Base-by-base conservation (phyloP, 1,284 basidiomycete species). In the Sanghuangporus weigelae region DNA sequence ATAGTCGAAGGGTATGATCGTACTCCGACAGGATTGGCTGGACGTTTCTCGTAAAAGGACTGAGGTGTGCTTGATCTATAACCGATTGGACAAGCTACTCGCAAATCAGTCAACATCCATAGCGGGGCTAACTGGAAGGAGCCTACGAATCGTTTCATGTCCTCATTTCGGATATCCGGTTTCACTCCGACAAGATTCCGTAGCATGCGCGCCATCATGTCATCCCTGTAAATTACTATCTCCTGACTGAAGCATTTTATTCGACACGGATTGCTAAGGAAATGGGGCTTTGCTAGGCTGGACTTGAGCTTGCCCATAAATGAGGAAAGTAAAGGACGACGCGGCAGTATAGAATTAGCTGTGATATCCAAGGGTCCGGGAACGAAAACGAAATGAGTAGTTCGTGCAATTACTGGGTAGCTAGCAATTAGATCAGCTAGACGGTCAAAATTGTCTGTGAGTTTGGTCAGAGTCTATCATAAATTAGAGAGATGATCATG, bases 231-330 rank as follows among this genome's bases (percentile, higher is more conserved):
- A 23, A 99, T 78, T 44, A 99, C 96, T 51, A 99, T 87, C 75
- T 99, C 97, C 72, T 98, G 96, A 36, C 92, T 88, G 72, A 96
- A 97, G 75, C 98, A 98, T 69, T 92, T 92, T 70, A 99, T 85
- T 7, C 97, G 87, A 74, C 95, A 97, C 0, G 97, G 97, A 73
- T 99, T 98, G 55, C 88, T 92, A 0, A 87, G 88, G 70, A 99
- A 91, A 69, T 91, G 85, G 0, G 87, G 80, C 69, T 90, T 90
- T 0, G 93, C 90, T 26, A 97, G 74, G 68, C 87, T 87, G 1
- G 82, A 77, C 67, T 81, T 84, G 21, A 98, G 77, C 44, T 88
- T 85, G 7, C 84, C 76, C 0, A 86, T 81, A 68, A 97, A 87
- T 2, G 85, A 83, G 0, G 87, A 84, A 2, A 97, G 84, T 16